Evolutionary conservation across 2,329 filamentous ascomycete species (phyloP), one percentile per base, ranked within the genome.

Genomic region (Pseudocercospora fuligena): DNA sequence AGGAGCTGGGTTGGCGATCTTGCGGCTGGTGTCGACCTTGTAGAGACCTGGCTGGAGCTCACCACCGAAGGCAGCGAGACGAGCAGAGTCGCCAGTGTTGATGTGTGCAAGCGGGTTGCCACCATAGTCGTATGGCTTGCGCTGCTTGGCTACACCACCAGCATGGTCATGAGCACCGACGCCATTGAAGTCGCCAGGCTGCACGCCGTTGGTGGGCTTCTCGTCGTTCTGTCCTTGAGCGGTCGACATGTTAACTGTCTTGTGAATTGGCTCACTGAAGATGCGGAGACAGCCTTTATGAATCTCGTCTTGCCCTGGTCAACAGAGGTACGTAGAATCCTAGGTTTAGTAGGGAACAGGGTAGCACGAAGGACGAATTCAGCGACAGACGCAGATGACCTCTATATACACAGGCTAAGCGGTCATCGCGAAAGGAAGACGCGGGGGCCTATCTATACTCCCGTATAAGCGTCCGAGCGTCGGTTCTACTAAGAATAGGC

Each of bases 1-100:
- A 9, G 87, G 87, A 65, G 86, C 86, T 56, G 87, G 87, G 76
- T 89, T 88, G 75, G 82, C 87, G 73, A 87, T 51, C 46, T 84
- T 85, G 77, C 79, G 79, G 59, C 71, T 62, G 36, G 67, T 62
- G 60, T 70, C 74, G 56, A 73, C 65, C 69, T 73, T 76, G 79
- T 85, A 84, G 21, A 83, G 79, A 78, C 83, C 83, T 11, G 83
- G 83, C 71, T 85, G 83, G 72, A 85, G 83, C 70, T 83, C 82
- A 79, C 83, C 83, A 74, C 83, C 83, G 62, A 85, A 85, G 56
- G 83, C 82, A 33, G 78, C 75, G 16, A 84, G 78, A 40, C 82
- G 81, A 7, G 80, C 79, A n/a, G 81, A 80, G 60, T 84, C 80
- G 72, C 82, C 83, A 65, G 82, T 84, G 67, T 80, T 79, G 72